phyloP scores from a whole-genome alignment of 2,329 filamentous ascomycete genomes.

The Colletotrichum gloeosporioides region DNA sequence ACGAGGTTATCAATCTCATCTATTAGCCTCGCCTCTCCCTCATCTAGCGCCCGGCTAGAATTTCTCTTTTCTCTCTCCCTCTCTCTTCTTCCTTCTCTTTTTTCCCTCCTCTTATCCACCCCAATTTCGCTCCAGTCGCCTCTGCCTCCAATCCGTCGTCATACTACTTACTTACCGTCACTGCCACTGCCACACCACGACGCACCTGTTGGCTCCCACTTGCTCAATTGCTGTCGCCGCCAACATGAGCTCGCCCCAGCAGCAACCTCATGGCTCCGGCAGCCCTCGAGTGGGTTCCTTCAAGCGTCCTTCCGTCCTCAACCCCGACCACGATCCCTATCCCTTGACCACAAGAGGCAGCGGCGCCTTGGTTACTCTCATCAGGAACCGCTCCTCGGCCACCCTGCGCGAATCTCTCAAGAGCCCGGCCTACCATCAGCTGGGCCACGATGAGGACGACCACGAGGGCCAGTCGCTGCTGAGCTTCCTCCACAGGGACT shows the following conservation, averaged over 20 bases:
- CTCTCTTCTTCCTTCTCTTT: not conserved
- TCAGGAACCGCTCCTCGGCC: constrained; percentile 51
- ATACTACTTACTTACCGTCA: not conserved
- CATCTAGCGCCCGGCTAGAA: not conserved
- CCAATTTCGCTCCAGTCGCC: not conserved
- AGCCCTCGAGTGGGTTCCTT: constrained; percentile 21
- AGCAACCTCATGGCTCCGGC: constrained; percentile 7
- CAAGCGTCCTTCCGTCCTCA: constrained; percentile 31
- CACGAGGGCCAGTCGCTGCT: constrained; percentile 24
- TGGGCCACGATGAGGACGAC: constrained; percentile 24
- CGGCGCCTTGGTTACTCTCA: constrained; percentile 38
- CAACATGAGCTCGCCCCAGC: constrained; percentile 19
- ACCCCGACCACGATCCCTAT: constrained; percentile 50
- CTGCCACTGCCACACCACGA: not conserved
- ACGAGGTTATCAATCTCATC: constrained; percentile 20
- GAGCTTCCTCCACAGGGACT: constrained; percentile 17
- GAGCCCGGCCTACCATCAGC: constrained; percentile 24
- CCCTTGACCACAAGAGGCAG: constrained; percentile 54
- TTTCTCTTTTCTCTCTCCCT: not conserved
- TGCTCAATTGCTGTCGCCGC: not conserved
- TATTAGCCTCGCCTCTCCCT: constrained; percentile 8
- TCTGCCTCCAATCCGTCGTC: not conserved
- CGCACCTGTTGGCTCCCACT: not conserved
- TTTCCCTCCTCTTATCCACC: not conserved
- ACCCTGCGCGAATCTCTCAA: constrained; percentile 22